Base-by-base conservation (phyloP, 192 early-diverging fungal genomes). In the Coemansia sp. region DNA sequence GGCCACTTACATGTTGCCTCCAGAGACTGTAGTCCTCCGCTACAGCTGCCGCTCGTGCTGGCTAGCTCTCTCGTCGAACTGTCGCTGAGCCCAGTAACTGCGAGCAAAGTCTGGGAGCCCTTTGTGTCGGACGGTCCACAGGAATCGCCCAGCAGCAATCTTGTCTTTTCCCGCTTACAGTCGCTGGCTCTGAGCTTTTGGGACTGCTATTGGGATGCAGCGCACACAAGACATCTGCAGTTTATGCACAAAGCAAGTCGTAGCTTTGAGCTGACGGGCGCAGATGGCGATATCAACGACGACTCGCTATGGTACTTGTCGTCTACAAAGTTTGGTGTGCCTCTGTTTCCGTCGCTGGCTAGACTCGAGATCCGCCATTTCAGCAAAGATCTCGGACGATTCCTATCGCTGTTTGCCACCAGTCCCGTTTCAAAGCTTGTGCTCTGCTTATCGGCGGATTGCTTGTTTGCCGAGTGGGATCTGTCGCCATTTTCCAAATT, bases 11-110 rank as follows among this genome's bases (percentile, higher is more conserved):
- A 15, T 41, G 12, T 41, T 8, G 11, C 11, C 40, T 41, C 12
- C 40, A 12, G 9, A 4, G 40, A 41, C 6, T 4, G 36, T 54
- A 10, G 19, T 2, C 6, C 4, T 9, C 37, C 47, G 11, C 24
- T 51, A 2, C 12, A 32, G 2, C 6, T 59, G 53, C 64, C 64
- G n/a, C 1, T n/a, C 2, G 1, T 66, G 41, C n/a, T 20, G 8
- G 64, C 64, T 40, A 29, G 19, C 5, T 19, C 56, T 15, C 64
- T 66, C 27, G 64, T 66, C 0, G 64, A 66, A 22, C 64, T 66
- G 53, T 46, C 47, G 1, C 42, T 66, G 41, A 39, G 54, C 5
- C 31, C 56, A 31, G 41, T 66, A 9, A 6, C 38, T 1, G 20
- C 32, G 4, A 1, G 3, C 1, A n/a, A 11, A n/a, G 27, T 66